These are phyloP conservation scores for Verticillium zaregamsianum DNA, from an alignment of 2,329 filamentous ascomycete species.

Conservation along the genomic window DNA sequence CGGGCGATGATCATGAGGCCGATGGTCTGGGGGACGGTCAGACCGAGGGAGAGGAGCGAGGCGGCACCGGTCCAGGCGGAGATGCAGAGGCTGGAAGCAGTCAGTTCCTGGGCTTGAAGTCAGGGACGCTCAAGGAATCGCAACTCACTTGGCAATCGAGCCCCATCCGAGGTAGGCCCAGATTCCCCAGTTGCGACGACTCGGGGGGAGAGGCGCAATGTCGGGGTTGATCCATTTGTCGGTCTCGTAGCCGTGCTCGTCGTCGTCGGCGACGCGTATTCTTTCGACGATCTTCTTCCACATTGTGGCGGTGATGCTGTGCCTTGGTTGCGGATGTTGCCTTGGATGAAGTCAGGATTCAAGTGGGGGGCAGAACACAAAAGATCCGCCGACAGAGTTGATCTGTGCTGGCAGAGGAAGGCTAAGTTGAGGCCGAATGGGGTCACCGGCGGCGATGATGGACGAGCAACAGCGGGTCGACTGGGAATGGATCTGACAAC, in stretches of 20 bases:
- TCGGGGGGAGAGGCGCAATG: slow-evolving; percentile 33
- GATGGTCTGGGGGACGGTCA: slow-evolving; percentile 14
- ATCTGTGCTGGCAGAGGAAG: neutral
- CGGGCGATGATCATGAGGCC: slow-evolving; percentile 15
- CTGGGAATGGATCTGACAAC: neutral
- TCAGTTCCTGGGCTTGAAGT: neutral
- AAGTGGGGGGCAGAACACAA: neutral
- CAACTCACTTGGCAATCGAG: slow-evolving; percentile 13
- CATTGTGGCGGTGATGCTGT: slow-evolving; percentile 1
- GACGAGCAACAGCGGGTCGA: neutral
- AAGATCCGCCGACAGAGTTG: neutral
- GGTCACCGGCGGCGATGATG: neutral
- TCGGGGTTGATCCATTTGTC: slow-evolving; percentile 46
- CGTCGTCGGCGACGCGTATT: slow-evolving; percentile 9
- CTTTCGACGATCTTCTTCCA: slow-evolving; percentile 4
- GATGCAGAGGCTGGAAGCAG: slow-evolving; percentile 10
- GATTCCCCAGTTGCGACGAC: slow-evolving; percentile 40
- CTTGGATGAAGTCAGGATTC: neutral
- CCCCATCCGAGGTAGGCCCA: slow-evolving; percentile 15
- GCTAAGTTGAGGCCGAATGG: neutral
- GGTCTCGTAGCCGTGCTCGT: slow-evolving; percentile 26
- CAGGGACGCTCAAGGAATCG: neutral
- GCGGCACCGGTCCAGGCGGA: slow-evolving; percentile 14
- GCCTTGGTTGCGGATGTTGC: neutral
- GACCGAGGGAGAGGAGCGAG: slow-evolving; percentile 11